phyloP scores from a whole-genome alignment of 768 basidiomycete genomes.

The Boletus subparvulus region DNA sequence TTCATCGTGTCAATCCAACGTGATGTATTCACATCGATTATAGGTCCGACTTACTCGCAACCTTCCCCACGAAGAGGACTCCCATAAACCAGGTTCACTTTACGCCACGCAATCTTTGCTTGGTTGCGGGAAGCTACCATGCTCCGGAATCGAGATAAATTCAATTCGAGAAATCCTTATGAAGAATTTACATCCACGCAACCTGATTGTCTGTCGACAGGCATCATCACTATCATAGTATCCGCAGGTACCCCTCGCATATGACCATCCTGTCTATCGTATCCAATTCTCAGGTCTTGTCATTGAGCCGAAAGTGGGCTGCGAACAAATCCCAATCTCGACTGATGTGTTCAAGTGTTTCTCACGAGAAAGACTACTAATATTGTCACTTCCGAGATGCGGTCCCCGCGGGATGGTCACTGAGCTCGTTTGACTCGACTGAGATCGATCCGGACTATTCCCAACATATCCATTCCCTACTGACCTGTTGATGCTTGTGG shows the following conservation, averaged over 20 bases:
- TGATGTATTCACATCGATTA: constrained; percentile 6
- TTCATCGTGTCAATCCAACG: background rate
- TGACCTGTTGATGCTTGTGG: background rate
- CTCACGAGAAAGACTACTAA: background rate
- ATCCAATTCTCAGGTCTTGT: background rate
- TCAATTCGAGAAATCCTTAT: background rate
- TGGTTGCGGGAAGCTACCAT: constrained; percentile 78
- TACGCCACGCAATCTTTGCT: constrained; percentile 89
- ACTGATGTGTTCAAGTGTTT: background rate
- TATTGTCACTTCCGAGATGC: too few relatives aligned
- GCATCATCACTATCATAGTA: background rate
- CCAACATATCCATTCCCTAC: background rate
- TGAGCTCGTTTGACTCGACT: background rate
- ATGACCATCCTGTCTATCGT: constrained; percentile 7
- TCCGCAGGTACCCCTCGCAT: background rate
- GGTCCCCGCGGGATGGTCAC: too few relatives aligned
- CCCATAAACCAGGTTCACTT: constrained; percentile 92
- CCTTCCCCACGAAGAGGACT: constrained; percentile 95
- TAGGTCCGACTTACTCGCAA: constrained; percentile 83
- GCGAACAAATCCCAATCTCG: background rate
- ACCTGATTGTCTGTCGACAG: background rate
- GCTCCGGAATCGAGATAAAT: constrained; percentile 53
- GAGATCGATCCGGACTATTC: background rate
- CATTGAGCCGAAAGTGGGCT: constrained; percentile 2
- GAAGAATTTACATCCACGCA: background rate